phyloP scores from a whole-genome alignment of 208 protist genomes.

The Novymonas esmeraldas region DNA sequence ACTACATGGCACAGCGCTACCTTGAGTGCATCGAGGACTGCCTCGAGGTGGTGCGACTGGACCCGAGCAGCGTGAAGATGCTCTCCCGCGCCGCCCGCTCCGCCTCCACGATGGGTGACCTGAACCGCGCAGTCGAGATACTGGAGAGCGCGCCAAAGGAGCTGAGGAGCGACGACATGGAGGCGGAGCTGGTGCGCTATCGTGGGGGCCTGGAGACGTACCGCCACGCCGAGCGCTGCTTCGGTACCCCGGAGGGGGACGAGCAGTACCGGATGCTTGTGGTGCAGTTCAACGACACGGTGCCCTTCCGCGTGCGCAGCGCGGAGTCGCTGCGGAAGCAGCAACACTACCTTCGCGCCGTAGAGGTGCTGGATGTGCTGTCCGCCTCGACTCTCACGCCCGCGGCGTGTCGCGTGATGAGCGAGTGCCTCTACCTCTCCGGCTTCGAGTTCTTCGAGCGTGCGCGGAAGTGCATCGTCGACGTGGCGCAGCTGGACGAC shows the following conservation, averaged over 20 bases:
- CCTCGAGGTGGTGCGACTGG: constrained; percentile 67
- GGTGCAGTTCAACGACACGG: constrained; percentile 77
- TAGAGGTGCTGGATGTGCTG: constrained; percentile 71
- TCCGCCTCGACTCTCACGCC: constrained; percentile 53
- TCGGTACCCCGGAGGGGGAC: constrained; percentile 82
- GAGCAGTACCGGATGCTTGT: constrained; percentile 82
- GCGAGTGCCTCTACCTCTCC: constrained; percentile 74
- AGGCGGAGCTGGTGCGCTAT: constrained; percentile 60
- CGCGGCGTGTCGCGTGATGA: constrained; percentile 61
- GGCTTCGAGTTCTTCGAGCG: constrained; percentile 89
- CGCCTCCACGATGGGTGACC: constrained; percentile 81
- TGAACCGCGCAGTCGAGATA: constrained; percentile 60
- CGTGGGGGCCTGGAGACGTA: constrained; percentile 59
- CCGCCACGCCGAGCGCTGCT: constrained; percentile 57
- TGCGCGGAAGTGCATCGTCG: constrained; percentile 49
- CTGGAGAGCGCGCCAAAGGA: constrained; percentile 58
- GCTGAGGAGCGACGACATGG: constrained; percentile 36
- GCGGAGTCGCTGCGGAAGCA: constrained; percentile 75
- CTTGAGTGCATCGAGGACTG: constrained; percentile 84
- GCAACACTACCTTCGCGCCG: constrained; percentile 59
- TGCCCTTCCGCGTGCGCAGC: constrained; percentile 77
- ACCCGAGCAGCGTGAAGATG: constrained; percentile 79
- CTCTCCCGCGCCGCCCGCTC: constrained; percentile 72
- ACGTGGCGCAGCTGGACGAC: constrained; percentile 68
- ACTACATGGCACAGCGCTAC: constrained; percentile 89